phyloP scores from a whole-genome alignment of 2,329 filamentous ascomycete genomes.

The Colletotrichum trifolii region DNA sequence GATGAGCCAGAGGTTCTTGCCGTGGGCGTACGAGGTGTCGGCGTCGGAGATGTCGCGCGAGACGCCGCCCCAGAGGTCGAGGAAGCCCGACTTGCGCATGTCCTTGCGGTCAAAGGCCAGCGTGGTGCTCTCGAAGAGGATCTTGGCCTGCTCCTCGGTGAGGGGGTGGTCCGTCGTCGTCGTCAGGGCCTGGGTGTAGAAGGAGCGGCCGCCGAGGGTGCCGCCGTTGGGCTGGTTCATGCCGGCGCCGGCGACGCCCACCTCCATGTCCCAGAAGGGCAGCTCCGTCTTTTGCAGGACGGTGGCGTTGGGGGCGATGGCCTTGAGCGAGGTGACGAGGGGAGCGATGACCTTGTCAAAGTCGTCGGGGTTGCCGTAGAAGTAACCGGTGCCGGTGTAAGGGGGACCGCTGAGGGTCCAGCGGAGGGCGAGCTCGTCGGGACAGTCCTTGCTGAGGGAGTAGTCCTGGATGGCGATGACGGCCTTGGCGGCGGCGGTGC shows the following conservation, averaged over 20 bases:
- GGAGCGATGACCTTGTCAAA: constrained; percentile 32
- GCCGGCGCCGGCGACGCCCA: constrained; percentile 31
- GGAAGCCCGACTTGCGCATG: constrained; percentile 33
- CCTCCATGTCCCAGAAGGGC: constrained; percentile 37
- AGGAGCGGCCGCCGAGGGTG: constrained; percentile 28
- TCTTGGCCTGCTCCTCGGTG: constrained; percentile 29
- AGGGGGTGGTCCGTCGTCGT: constrained; percentile 35
- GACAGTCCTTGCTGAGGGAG: constrained; percentile 30
- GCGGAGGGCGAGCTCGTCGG: constrained; percentile 36
- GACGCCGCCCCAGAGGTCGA: constrained; percentile 37
- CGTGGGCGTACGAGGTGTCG: constrained; percentile 50
- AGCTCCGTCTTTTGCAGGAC: constrained; percentile 29
- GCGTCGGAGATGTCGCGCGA: constrained; percentile 48
- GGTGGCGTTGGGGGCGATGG: constrained; percentile 19
- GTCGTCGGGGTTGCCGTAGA: constrained; percentile 34
- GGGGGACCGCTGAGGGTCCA: constrained; percentile 24
- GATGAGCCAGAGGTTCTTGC: constrained; percentile 54
- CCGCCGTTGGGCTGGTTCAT: constrained; percentile 36
- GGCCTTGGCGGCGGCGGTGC: constrained; percentile 20
- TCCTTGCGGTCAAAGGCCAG: constrained; percentile 35
- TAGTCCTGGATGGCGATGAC: constrained; percentile 34
- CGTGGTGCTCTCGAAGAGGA: constrained; percentile 29
- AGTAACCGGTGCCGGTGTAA: constrained; percentile 29
- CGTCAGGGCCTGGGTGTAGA: constrained; percentile 35
- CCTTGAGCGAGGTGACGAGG: constrained; percentile 19